Base-by-base conservation (phyloP, 2,329 filamentous ascomycete genomes). In the Penicillium corylophilum region DNA sequence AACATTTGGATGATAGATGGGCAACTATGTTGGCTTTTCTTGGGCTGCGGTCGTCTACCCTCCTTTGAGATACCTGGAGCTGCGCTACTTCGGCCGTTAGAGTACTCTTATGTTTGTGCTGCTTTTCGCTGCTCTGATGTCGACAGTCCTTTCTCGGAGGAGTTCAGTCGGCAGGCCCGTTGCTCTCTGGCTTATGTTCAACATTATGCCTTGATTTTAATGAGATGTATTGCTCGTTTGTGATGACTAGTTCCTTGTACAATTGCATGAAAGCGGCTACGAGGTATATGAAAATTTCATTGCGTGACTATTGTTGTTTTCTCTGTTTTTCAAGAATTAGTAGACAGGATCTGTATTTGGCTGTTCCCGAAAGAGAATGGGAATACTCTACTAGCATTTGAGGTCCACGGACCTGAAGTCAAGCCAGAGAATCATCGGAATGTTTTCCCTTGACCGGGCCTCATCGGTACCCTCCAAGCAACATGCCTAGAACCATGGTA, bases 41-140 rank as follows among this genome's bases (percentile, higher is more conserved):
- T 85, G 81, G 81, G 79, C 81, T 4, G 79, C 72, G 2, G 39
- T 85, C 5, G 75, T 84, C 2, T 86, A 81, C 61, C 79, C 79
- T 5, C 78, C 79, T 6, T 60, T 83, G 44, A 71, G 82, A 51
- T 77, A 72, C 57, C 63, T 77, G 55, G 82, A 84, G 65, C 66
- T 81, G 40, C 77, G 73, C 60, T 73, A 63, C 36, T 74, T 80
- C 42, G 77, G 75, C 6, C 71, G 79, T 40, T 82, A 64, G 36
- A 22, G 38, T 26, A 43, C n/a, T 29, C 13, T n/a, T 33, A 38
- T 41, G 16, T 42, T 28, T n/a, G 36, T 18, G 18, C n/a, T 39
- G 38, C 23, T 26, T 24, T 24, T 2, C 20, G 9, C 12, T 38
- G 9, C 12, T 20, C 18, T 38, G 35, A 36, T 20, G 16, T 18